Evolutionary conservation across 345 rosid species (phyloP).

Genomic region (Fremontodendron californicum): DNA sequence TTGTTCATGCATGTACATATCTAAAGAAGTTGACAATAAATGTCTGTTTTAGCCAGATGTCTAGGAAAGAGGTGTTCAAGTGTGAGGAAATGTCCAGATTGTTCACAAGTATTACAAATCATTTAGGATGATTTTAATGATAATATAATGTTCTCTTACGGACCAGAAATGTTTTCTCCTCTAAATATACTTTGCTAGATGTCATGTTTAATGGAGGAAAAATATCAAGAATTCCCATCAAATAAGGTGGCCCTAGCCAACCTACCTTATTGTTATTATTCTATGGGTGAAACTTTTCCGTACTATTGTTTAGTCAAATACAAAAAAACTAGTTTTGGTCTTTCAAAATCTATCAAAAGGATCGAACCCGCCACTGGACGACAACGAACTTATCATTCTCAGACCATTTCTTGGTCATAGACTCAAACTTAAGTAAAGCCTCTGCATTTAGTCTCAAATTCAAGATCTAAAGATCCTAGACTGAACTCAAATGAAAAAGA

Average conservation of each 20-base stretch:
- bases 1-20: background rate
- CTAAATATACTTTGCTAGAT: background rate
- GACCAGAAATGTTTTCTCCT: background rate
- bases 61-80: background rate
- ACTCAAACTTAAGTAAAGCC: too few species aligned
- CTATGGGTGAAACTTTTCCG: too few species aligned
- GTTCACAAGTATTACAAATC: background rate
- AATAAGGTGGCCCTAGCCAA: too few species aligned
- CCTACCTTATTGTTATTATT: too few species aligned
- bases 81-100: background rate
- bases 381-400: too few species aligned
- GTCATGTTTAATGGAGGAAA: background rate
- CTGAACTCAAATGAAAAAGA: slow-evolving; percentile 19
- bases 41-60: background rate
- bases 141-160: background rate
- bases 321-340: too few species aligned
- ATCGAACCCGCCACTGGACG: too few species aligned
- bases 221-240: too few species aligned
- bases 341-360: too few species aligned
- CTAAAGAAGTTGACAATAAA: background rate
- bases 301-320: too few species aligned
- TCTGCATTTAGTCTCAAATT: background rate
- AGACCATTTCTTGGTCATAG: too few species aligned
- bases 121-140: background rate
- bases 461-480: background rate